Evolutionary conservation across 306 rosid genomes (phyloP), one percentile per base, ranked within the genome.

Genomic region (Begonia fuchsioides): DNA sequence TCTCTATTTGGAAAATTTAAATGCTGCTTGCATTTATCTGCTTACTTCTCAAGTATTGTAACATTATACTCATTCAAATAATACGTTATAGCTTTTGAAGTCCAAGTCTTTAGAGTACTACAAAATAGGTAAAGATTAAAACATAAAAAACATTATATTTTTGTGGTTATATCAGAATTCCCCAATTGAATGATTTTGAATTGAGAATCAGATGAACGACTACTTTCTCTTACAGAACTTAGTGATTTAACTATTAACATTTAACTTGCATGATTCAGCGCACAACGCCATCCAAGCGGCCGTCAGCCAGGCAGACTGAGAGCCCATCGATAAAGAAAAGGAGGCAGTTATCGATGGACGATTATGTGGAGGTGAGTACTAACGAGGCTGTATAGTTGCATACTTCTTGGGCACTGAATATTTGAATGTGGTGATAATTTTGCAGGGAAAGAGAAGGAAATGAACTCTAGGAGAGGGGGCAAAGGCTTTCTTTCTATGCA

Each of bases 391-490:
- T 26, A 57, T 71, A 77, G 39, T 93, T 63, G 97, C 83, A 78
- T 16, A 68, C 8, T 18, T 44, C 52, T 20, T 12, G 5, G 39
- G 35, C 35, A n/a, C 45, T 10, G 14, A 41, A 41, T 55, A 13
- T 53, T 44, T 43, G 45, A 8, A 14, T 53, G 17, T 32, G 17
- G 4, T 43, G 35, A 26, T 26, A 26, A 26, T 14, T 50, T 47
- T 26, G 71, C 82, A 90, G 95, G 98, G 94, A 16, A 85, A 85
- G 78, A 72, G 72, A 70, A 81, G 84, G 70, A 84, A 82, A 49
- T 90, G 69, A 76, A 54, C 8, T 16, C 11, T 9, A 54, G 35
- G 12, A 54, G 35, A 15, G 32, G 32, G 32, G 32, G 32, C n/a
- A 20, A 19, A 20, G 32, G 32, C 32, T 20, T 20, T 20, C 32